Percentiles rank a stretch among this genome's conserved stretches.
phyloP scores from a whole-genome alignment of 495 filamentous ascomycete species.

The Penicillium mononematosum region DNA sequence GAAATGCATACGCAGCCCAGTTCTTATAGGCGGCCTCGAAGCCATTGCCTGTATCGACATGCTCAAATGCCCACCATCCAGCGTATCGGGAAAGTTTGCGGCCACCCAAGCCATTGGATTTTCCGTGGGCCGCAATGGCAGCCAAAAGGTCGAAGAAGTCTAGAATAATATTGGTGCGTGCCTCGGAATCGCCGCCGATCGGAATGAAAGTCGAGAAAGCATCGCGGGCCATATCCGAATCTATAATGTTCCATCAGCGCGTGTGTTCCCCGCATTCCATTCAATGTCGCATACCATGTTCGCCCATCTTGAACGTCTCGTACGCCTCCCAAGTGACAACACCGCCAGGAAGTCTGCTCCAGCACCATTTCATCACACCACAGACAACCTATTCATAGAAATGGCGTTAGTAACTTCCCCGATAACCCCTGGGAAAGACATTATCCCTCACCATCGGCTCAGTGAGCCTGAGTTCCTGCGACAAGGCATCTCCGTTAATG shows the following conservation, averaged over 20 bases:
- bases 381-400: constrained; percentile 67
- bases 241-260: constrained; percentile 51
- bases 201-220: constrained; percentile 97
- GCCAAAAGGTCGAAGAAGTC: constrained; percentile 95
- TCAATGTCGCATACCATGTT: constrained; percentile 64
- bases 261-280: constrained; percentile 4
- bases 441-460: constrained; percentile 76
- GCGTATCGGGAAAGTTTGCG: constrained; percentile 93
- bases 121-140: constrained; percentile 77
- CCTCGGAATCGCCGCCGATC: constrained; percentile 84
- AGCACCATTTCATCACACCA: constrained; percentile 97
- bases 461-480: constrained; percentile 85
- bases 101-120: constrained; percentile 89
- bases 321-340: constrained; percentile 97
- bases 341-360: constrained; percentile 88
- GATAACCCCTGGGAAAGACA: not conserved
- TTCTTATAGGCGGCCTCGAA: constrained; percentile 92
- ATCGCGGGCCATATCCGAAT: constrained; percentile 87
- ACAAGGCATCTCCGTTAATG: constrained; percentile 65
- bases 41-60: constrained; percentile 76
- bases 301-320: constrained; percentile 91
- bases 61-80: constrained; percentile 98
- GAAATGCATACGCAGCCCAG: constrained; percentile 61
- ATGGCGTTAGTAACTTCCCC: constrained; percentile 4
- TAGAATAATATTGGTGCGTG: constrained; percentile 85